phyloP scores from a whole-genome alignment of 1,139 yeast species.

The Diutina catenulata region DNA sequence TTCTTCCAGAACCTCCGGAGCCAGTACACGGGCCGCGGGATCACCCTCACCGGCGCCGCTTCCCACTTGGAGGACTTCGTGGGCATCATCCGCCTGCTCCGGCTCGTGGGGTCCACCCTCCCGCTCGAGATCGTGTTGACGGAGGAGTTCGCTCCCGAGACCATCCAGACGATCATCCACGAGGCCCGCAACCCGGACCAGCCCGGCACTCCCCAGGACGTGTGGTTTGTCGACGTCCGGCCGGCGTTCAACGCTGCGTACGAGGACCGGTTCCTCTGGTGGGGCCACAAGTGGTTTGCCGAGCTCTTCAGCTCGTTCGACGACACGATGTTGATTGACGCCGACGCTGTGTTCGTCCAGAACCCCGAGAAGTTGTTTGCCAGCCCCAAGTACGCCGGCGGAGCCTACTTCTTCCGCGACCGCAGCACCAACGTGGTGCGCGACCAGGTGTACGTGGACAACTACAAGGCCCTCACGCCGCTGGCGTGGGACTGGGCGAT shows the following conservation, averaged over 20 bases:
- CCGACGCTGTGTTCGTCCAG: slow-evolving; percentile 2
- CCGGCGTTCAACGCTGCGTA: background rate
- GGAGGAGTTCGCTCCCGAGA: background rate
- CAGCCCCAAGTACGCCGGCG: background rate
- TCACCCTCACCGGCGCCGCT: background rate
- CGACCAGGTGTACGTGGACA: background rate
- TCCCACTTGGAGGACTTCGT: background rate
- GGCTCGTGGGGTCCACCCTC: background rate
- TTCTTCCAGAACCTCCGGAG: background rate
- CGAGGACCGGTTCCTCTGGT: background rate
- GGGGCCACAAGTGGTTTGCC: background rate
- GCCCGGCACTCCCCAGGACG: background rate
- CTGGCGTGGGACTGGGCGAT: background rate
- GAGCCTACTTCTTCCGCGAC: background rate
- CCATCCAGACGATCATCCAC: background rate
- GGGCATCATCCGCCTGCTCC: background rate
- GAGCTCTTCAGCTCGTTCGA: background rate
- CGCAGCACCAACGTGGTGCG: background rate
- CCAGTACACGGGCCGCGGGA: background rate
- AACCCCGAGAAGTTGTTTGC: background rate
- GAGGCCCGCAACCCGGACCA: background rate
- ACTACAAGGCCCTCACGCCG: background rate
- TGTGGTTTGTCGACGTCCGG: background rate
- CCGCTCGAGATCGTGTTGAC: background rate
- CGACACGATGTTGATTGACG: background rate